These are phyloP conservation scores for Senecio squalidus DNA, from an alignment of 140 eudicot genomes.

Conservation along the genomic window DNA sequence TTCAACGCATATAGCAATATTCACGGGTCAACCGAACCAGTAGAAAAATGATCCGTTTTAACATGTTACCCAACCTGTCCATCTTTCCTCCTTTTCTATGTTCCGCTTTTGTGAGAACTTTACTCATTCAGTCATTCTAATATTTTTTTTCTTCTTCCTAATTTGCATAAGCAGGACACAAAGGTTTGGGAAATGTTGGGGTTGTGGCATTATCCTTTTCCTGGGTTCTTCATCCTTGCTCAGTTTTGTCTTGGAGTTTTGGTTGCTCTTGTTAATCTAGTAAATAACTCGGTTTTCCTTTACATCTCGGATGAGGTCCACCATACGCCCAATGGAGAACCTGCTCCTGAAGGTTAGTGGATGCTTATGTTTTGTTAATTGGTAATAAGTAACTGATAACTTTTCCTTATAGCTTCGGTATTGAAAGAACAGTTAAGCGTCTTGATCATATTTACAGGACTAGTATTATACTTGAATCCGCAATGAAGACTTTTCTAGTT, in stretches of 20 bases:
- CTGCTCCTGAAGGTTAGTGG: constrained; percentile 61
- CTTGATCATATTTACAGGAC: neutral
- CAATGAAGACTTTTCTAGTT: neutral
- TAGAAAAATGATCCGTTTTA: too few species aligned
- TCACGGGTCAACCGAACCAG: too few species aligned
- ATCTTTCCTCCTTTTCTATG: too few species aligned
- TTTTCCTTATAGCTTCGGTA: neutral
- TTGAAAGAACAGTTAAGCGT: neutral
- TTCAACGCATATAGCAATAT: too few species aligned
- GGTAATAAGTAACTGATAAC: neutral
- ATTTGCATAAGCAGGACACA: constrained; percentile 53
- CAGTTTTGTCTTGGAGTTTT: constrained; percentile 92
- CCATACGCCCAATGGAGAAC: constrained; percentile 39
- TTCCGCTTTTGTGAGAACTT: too few species aligned
- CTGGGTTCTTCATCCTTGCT: constrained; percentile 90
- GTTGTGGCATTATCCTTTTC: constrained; percentile 89
- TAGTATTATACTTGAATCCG: neutral
- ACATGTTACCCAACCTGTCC: too few species aligned
- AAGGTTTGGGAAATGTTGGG: constrained; percentile 98
- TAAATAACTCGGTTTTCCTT: constrained; percentile 83
- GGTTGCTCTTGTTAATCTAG: constrained; percentile 93
- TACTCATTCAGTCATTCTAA: too few species aligned
- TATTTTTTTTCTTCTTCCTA: neutral
- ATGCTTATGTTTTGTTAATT: neutral
- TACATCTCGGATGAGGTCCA: constrained; percentile 66